Percentiles rank a stretch among this genome's conserved stretches.
Evolutionary conservation across 352 stramenopile genomes (phyloP).

Genomic region (Globisporangium cederbergense): DNA sequence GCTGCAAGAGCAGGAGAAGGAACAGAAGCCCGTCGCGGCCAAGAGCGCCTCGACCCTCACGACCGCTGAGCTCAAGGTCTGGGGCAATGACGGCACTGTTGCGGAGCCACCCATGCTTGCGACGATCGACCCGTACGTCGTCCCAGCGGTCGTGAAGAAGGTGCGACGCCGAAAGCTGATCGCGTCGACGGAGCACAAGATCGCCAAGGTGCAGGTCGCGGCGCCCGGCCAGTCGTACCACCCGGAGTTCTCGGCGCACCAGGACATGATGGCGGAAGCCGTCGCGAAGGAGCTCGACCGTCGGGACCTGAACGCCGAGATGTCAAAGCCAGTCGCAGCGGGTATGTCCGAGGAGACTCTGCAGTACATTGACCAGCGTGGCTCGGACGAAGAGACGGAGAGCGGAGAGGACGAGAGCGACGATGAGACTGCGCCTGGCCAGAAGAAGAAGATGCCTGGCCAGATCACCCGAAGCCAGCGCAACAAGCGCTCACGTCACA

Average conservation of each 20-base stretch:
- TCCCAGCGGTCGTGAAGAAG: constrained; percentile 55
- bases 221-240: constrained; percentile 82
- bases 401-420: constrained; percentile 32
- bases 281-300: constrained; percentile 70
- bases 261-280: constrained; percentile 74
- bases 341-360: constrained; percentile 79
- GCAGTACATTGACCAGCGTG: constrained; percentile 71
- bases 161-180: constrained; percentile 48
- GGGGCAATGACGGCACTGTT: constrained; percentile 42
- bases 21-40: constrained; percentile 4
- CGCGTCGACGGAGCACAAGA: constrained; percentile 59
- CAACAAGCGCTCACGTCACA: constrained; percentile 79
- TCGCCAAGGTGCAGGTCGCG: constrained; percentile 73
- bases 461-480: constrained; percentile 69
- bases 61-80: constrained; percentile 24
- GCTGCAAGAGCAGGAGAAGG: constrained; percentile 12
- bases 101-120: constrained; percentile 32
- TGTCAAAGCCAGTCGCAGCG: constrained; percentile 39
- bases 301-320: constrained; percentile 39
- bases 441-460: constrained; percentile 43
- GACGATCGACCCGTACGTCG: constrained; percentile 58
- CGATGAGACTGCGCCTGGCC: constrained; percentile 25
- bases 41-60: constrained; percentile 18
- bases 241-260: constrained; percentile 76
- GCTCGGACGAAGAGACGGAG: constrained; percentile 39